Evolutionary conservation across 441 rosid genomes (phyloP).

Genomic region (Geranium incanum): DNA sequence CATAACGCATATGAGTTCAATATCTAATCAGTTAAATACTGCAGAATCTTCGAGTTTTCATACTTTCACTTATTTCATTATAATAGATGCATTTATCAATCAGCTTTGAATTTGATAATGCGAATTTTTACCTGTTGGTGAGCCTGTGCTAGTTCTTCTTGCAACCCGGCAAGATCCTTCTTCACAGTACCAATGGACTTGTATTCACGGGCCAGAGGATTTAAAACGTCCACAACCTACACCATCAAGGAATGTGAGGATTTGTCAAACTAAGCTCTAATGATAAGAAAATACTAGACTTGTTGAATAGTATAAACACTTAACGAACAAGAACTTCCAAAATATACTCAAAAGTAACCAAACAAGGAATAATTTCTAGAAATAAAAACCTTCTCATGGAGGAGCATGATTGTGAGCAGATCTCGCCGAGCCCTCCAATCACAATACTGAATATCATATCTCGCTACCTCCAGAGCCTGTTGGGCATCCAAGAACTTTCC

Average conservation of each 20-base stretch:
- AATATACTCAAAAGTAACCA: constrained; percentile 3
- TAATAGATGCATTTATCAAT: too few relatives aligned
- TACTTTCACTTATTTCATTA: background rate
- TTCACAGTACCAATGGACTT: constrained; percentile 83
- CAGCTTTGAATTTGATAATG: background rate
- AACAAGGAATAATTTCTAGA: background rate
- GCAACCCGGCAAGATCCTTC: constrained; percentile 82
- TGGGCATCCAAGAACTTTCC: constrained; percentile 78
- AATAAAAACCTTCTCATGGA: constrained; percentile 71
- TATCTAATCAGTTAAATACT: background rate
- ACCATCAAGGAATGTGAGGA: constrained; percentile 20
- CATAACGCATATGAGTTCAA: constrained; percentile 12
- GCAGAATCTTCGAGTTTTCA: too few relatives aligned
- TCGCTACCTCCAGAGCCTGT: constrained; percentile 87
- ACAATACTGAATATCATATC: constrained; percentile 76
- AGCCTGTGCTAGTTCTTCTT: constrained; percentile 71
- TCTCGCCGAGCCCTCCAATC: constrained; percentile 98
- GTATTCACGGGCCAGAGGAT: constrained; percentile 89
- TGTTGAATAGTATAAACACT: background rate
- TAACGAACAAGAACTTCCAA: background rate
- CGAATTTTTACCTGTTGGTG: constrained; percentile 56
- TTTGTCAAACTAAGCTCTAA: background rate
- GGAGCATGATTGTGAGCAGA: constrained; percentile 74
- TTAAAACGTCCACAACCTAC: constrained; percentile 87
- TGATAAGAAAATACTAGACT: background rate